phyloP scores from a whole-genome alignment of 345 rosid species.

The Linum usitatissimum region DNA sequence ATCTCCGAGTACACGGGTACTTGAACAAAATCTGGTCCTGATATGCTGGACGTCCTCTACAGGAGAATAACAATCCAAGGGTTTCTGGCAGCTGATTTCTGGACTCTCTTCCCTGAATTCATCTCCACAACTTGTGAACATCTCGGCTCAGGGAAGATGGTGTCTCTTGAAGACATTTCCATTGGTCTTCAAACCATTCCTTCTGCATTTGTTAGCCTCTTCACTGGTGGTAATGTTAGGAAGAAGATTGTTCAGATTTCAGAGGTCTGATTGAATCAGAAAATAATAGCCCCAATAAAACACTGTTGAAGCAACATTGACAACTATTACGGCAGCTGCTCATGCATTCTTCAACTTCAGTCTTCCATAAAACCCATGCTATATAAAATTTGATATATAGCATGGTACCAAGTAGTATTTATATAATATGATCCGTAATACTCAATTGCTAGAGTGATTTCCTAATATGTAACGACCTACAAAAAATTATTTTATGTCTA shows the following conservation, averaged over 20 bases:
- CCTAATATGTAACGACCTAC: background rate
- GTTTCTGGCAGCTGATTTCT: conserved; percentile 29
- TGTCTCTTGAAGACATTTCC: conserved; percentile 36
- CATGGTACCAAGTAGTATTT: background rate
- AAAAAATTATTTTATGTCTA: background rate
- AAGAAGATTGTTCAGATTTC: too few relatives aligned
- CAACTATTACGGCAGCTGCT: too few relatives aligned
- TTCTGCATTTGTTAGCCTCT: conserved; percentile 16
- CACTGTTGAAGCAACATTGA: too few relatives aligned
- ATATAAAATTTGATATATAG: background rate
- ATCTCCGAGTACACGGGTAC: conserved; percentile 34
- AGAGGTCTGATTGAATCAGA: too few relatives aligned
- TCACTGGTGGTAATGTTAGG: too few relatives aligned
- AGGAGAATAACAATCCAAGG: conserved; percentile 46
- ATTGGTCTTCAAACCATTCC: conserved; percentile 39
- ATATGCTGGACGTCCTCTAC: conserved; percentile 35
- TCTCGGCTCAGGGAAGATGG: conserved; percentile 21
- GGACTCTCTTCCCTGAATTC: conserved; percentile 23
- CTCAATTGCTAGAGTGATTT: too few relatives aligned
- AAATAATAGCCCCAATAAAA: too few relatives aligned
- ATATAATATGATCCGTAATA: too few relatives aligned
- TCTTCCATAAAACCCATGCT: background rate
- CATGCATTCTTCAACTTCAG: too few relatives aligned
- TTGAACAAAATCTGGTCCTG: conserved; percentile 27
- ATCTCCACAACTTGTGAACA: conserved; percentile 28